A percentile compares a stretch with the other conserved stretches of the same genome.
phyloP scores from a whole-genome alignment of 352 stramenopile genomes.

The Peronospora destructor region DNA sequence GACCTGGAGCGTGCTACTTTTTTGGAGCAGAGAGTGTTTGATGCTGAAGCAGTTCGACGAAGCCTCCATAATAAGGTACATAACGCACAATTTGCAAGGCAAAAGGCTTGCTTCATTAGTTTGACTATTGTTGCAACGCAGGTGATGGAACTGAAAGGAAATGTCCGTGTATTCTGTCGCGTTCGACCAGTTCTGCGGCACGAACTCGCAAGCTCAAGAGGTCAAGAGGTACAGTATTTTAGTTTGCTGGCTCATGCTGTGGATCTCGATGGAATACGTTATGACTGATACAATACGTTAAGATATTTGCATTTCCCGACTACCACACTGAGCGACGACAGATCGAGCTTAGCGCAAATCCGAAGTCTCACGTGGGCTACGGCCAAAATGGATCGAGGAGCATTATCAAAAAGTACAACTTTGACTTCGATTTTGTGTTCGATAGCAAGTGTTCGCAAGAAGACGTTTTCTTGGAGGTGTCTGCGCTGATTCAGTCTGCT shows the following conservation, averaged over 20 bases:
- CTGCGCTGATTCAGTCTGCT: constrained; percentile 90
- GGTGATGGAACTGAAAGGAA: constrained; percentile 95
- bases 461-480: constrained; percentile 95
- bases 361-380: constrained; percentile 67
- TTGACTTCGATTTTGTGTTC: constrained; percentile 98
- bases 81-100: neutral
- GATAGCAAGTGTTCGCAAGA: constrained; percentile 89
- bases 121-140: constrained; percentile 17
- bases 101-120: neutral
- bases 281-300: constrained; percentile 1
- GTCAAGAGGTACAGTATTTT: constrained; percentile 36
- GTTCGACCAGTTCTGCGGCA: constrained; percentile 83
- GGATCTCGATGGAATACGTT: neutral
- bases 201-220: constrained; percentile 39
- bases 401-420: constrained; percentile 84
- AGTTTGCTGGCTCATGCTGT: constrained; percentile 1
- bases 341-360: constrained; percentile 63
- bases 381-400: constrained; percentile 45
- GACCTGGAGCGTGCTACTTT: constrained; percentile 31
- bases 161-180: constrained; percentile 94
- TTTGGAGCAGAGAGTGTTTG: constrained; percentile 47
- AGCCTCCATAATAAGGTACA: constrained; percentile 82
- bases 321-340: constrained; percentile 53
- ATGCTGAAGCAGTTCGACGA: constrained; percentile 63
- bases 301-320: constrained; percentile 79